Percentiles rank a stretch among this genome's conserved stretches.
Conservation (phyloP, 345 rosid genomes). For the Bretschneidera sinensis region DNA sequence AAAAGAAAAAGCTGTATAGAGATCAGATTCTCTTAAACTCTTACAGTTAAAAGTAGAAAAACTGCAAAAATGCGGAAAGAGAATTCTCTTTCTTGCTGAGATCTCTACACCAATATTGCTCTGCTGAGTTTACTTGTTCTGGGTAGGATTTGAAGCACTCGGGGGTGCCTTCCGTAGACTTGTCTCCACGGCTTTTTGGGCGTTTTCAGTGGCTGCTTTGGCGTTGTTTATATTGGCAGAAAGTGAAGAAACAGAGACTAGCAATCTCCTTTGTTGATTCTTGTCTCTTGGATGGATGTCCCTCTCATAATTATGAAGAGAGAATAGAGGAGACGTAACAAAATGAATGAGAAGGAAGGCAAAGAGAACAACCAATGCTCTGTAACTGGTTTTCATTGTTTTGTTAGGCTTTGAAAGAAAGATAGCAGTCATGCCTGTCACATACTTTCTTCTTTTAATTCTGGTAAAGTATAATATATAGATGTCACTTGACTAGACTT, state of each 20-base stretch:
- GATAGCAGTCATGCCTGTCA: not conserved
- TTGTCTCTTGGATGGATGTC: conserved; percentile 14
- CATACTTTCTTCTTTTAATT: conserved; percentile 4
- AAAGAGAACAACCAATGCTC: conserved; percentile 18
- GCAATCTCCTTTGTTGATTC: conserved; percentile 34
- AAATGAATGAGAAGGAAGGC: conserved; percentile 22
- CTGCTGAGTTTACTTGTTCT: conserved; percentile 33
- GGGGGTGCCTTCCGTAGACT: conserved; percentile 45
- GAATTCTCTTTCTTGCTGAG: conserved; percentile 20
- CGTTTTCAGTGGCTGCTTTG: conserved; percentile 19
- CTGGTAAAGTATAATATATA: conserved; percentile 12
- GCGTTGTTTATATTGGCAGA: conserved; percentile 20
- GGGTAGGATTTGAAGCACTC: conserved; percentile 48
- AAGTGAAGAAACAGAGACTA: conserved; percentile 24
- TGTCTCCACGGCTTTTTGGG: conserved; percentile 31
- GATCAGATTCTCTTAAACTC: conserved; percentile 16
- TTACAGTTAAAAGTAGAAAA: conserved; percentile 12
- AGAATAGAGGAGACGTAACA: conserved; percentile 19
- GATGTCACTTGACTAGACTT: conserved; percentile 8
- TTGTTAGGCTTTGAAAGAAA: conserved; percentile 3
- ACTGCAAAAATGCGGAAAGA: conserved; percentile 26
- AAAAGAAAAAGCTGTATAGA: not conserved
- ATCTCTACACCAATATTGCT: conserved; percentile 22
- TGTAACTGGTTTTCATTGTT: conserved; percentile 20
- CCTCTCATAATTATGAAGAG: conserved; percentile 18